A percentile compares a stretch with the other conserved stretches of the same genome.
Conservation (phyloP, 805 yeast genomes). For the Cyberlindnera amylophila region DNA sequence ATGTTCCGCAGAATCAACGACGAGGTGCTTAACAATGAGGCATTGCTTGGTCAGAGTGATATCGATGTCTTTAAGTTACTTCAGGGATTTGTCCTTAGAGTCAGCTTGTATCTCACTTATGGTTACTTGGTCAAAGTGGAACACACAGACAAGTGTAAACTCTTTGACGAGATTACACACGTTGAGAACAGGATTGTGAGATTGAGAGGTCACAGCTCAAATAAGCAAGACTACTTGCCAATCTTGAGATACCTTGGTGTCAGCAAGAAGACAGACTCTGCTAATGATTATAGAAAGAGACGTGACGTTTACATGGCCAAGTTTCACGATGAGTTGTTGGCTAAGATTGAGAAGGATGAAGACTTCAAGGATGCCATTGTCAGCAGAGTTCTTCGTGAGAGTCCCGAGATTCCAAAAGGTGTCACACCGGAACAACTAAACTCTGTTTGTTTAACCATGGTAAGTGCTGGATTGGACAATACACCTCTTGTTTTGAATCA, state of each 20-base stretch:
- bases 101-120: conserved; percentile 49
- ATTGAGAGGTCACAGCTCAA: conserved; percentile 54
- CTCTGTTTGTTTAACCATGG: conserved; percentile 68
- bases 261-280: conserved; percentile 19
- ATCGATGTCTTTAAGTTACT: conserved; percentile 37
- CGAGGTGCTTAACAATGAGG: conserved; percentile 3
- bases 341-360: conserved; percentile 25
- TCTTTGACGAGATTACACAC: conserved; percentile 49
- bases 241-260: conserved; percentile 33
- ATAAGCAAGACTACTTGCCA: conserved; percentile 53
- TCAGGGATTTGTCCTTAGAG: conserved; percentile 49
- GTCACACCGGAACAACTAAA: conserved; percentile 41
- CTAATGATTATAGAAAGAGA: conserved; percentile 34
- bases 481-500: conserved; percentile 61
- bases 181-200: conserved; percentile 56
- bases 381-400: conserved; percentile 24
- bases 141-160: conserved; percentile 28
- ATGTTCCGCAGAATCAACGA: conserved; percentile 23
- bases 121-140: conserved; percentile 46
- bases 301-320: conserved; percentile 47
- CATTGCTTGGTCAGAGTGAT: conserved; percentile 26
- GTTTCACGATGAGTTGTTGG: conserved; percentile 31
- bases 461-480: conserved; percentile 77
- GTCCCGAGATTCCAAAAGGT: conserved; percentile 11
- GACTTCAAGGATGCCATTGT: conserved; percentile 32